Evolutionary conservation across 2,329 filamentous ascomycete species (phyloP).

Genomic region (Aspergillus sp.): DNA sequence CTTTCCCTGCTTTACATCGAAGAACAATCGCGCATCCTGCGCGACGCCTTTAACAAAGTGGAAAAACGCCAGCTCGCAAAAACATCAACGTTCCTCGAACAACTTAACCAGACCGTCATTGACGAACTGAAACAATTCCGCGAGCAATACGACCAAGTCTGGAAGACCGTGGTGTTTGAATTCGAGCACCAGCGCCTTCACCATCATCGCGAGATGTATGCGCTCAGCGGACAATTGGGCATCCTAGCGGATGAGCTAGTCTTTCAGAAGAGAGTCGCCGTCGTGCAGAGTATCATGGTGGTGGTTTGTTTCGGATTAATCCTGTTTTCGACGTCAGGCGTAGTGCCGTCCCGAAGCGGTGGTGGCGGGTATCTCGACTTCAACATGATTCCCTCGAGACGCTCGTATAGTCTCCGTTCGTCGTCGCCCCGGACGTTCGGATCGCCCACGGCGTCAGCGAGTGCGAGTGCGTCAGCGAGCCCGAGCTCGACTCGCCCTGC

Average conservation of each 20-base stretch:
- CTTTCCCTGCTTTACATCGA: constrained; percentile 93
- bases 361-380: constrained; percentile 38
- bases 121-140: constrained; percentile 69
- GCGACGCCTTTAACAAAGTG: constrained; percentile 76
- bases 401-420: constrained; percentile 12
- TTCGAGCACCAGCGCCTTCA: constrained; percentile 82
- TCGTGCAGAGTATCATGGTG: constrained; percentile 80
- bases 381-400: no score
- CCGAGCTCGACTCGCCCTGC: constrained; percentile 29
- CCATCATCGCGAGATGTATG: constrained; percentile 72
- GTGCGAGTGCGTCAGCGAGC: constrained; percentile 28
- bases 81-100: constrained; percentile 70
- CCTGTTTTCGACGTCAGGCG: constrained; percentile 53
- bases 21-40: constrained; percentile 82
- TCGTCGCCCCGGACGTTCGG: constrained; percentile 26
- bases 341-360: constrained; percentile 17
- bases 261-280: constrained; percentile 80
- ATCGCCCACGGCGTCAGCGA: constrained; percentile 23
- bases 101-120: constrained; percentile 80
- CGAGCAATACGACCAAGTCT: constrained; percentile 88
- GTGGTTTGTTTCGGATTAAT: constrained; percentile 80
- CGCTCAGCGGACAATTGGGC: constrained; percentile 70
- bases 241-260: constrained; percentile 87
- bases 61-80: constrained; percentile 83
- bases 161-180: constrained; percentile 90